A percentile compares a stretch with the other conserved stretches of the same genome.
These are phyloP conservation scores for Aspergillus felis DNA, from an alignment of 2,329 filamentous ascomycete genomes.

Conservation along the genomic window DNA sequence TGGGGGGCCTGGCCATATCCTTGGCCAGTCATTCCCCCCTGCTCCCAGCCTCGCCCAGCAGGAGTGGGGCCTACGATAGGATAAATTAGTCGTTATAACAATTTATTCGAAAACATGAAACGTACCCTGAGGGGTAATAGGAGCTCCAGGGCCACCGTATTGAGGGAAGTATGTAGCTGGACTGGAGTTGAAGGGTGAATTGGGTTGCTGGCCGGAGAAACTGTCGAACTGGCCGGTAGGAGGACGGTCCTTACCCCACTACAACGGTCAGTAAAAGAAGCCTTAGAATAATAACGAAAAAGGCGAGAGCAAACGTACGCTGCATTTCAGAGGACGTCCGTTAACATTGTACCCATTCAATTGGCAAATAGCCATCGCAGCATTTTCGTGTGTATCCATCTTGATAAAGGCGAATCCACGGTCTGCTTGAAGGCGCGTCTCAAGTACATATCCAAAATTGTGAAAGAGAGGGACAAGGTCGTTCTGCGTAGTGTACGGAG, in stretches of 20 bases:
- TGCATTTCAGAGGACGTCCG: constrained; percentile 94
- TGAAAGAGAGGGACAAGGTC: constrained; percentile 97
- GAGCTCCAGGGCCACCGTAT: constrained; percentile 68
- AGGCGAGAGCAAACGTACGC: constrained; percentile 62
- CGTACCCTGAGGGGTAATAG: constrained; percentile 59
- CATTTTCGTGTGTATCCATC: constrained; percentile 98
- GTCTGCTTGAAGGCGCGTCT: constrained; percentile 96
- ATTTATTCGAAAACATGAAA: constrained; percentile 2
- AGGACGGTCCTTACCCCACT: constrained; percentile 99
- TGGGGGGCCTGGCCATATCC: constrained; percentile 62
- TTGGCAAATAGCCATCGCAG: constrained; percentile 97
- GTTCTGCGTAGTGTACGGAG: constrained; percentile 93
- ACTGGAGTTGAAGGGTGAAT: constrained; percentile 64
- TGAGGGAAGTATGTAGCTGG: constrained; percentile 88
- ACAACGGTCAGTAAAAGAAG: constrained; percentile 23
- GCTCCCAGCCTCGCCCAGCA: constrained; percentile 53
- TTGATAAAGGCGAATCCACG: constrained; percentile 98
- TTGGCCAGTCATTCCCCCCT: constrained; percentile 47
- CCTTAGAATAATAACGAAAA: constrained; percentile 26
- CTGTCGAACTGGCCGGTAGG: constrained; percentile 79
- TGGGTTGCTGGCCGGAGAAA: constrained; percentile 75
- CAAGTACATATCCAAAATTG: constrained; percentile 96
- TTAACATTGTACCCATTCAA: constrained; percentile 98
- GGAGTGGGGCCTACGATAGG: constrained; percentile 47
- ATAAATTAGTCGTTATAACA: constrained; percentile 8